A percentile compares a stretch with the other conserved stretches of the same genome.
Conservation (phyloP, 106 monocot species). For the Apostasia shenzhenica region DNA sequence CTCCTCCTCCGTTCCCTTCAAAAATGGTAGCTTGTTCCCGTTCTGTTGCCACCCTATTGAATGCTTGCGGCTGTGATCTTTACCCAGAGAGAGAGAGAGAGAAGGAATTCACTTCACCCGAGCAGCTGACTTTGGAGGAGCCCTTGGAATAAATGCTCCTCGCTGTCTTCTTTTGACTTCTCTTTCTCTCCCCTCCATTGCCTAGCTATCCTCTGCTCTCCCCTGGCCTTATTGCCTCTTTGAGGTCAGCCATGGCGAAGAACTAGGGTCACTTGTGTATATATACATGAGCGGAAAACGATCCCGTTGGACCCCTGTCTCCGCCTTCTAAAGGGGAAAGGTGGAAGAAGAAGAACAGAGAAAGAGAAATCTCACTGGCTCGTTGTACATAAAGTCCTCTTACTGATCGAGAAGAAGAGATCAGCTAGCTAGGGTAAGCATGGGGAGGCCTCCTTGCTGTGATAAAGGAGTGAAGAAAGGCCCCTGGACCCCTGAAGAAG, state of each 20-base stretch:
- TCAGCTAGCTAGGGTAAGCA: neutral
- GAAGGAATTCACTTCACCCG: conserved; percentile 4
- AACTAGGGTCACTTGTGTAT: conserved; percentile 7
- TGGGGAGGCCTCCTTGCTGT: conserved; percentile 44
- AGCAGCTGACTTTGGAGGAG: conserved; percentile 16
- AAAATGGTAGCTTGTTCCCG: neutral
- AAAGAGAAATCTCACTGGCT: neutral
- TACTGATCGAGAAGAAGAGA: neutral
- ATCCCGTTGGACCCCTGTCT: neutral
- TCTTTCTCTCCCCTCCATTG: conserved; percentile 1
- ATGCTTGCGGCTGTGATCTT: neutral
- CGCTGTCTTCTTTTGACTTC: conserved; percentile 27
- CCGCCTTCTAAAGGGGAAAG: neutral
- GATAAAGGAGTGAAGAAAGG: conserved; percentile 49
- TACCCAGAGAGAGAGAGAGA: neutral
- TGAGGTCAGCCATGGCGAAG: conserved; percentile 6
- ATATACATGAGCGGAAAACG: conserved; percentile 6
- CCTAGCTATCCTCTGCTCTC: neutral
- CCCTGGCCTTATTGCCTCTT: neutral
- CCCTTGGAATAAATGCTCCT: conserved; percentile 17
- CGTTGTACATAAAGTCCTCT: neutral
- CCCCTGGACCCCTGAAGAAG: conserved; percentile 55
- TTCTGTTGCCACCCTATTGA: neutral
- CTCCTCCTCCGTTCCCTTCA: neutral
- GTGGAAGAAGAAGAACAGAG: neutral